Conservation (phyloP, 257 asterid genomes). For the Prunella vulgaris region DNA sequence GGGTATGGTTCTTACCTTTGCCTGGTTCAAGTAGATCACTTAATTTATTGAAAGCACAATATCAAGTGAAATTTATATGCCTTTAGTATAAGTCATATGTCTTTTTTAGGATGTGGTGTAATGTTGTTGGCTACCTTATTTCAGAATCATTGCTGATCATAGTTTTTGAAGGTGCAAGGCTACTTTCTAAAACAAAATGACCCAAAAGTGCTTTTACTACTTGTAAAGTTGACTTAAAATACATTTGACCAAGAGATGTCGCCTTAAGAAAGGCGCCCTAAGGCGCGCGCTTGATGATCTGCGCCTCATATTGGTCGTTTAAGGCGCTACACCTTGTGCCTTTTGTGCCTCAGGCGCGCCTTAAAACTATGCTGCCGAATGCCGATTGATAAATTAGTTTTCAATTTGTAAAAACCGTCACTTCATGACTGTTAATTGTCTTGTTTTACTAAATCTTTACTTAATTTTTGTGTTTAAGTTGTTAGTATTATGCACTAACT, state of each 20-base stretch:
- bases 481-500: background rate
- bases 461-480: background rate
- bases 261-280: no score
- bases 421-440: background rate
- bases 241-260: no score
- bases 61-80: slow-evolving; percentile 2
- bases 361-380: no score
- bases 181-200: no score
- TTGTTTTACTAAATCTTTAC: background rate
- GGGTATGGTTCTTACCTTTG: slow-evolving; percentile 44
- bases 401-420: background rate
- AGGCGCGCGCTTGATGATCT: no score
- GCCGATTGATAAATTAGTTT: background rate
- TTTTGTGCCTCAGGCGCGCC: no score
- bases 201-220: no score
- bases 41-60: background rate
- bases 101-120: background rate
- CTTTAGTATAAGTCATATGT: background rate
- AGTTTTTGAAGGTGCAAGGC: no score
- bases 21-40: background rate
- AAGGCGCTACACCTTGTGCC: no score
- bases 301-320: no score
- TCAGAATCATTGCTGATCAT: background rate
- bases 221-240: no score
- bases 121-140: background rate